These are phyloP conservation scores for Guyanaporus albipodus DNA, from an alignment of 768 basidiomycete species.

Conservation along the genomic window DNA sequence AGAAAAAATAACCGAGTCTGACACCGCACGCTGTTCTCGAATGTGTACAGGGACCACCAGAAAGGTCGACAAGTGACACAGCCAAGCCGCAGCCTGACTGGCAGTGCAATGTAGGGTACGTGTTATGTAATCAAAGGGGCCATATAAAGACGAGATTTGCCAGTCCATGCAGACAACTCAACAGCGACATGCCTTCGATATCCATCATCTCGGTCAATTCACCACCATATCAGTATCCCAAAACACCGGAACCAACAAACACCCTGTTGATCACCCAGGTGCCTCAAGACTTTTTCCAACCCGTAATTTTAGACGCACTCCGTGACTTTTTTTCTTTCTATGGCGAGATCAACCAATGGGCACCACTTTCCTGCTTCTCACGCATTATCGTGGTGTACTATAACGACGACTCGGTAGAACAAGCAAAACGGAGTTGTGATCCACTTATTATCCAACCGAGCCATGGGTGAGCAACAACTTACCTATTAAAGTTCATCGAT, in stretches of 20 bases:
- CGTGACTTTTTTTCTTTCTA: slow-evolving; percentile 68
- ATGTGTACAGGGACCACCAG: slow-evolving; percentile 10
- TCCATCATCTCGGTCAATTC: slow-evolving; percentile 23
- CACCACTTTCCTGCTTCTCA: slow-evolving; percentile 75
- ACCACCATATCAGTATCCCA: neutral
- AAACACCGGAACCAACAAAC: slow-evolving; percentile 52
- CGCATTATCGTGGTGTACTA: slow-evolving; percentile 81
- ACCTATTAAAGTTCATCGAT: neutral
- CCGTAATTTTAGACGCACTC: slow-evolving; percentile 61
- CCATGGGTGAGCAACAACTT: slow-evolving; percentile 41
- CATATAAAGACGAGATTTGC: slow-evolving; percentile 6
- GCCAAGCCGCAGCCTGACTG: slow-evolving; percentile 1
- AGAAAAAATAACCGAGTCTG: neutral
- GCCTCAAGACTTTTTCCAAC: slow-evolving; percentile 74
- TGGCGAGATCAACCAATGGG: slow-evolving; percentile 88
- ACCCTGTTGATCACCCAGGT: slow-evolving; percentile 79
- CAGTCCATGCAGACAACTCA: neutral
- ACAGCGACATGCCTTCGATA: slow-evolving; percentile 26
- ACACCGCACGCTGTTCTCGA: slow-evolving; percentile 12
- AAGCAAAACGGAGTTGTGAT: slow-evolving; percentile 64
- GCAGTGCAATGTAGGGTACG: slow-evolving; percentile 3
- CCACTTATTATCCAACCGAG: slow-evolving; percentile 55
- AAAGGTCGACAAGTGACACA: slow-evolving; percentile 14
- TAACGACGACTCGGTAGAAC: slow-evolving; percentile 57
- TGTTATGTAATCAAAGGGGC: slow-evolving; percentile 20